Conservation (phyloP, 352 stramenopile genomes). For the Phytophthora pisi region DNA sequence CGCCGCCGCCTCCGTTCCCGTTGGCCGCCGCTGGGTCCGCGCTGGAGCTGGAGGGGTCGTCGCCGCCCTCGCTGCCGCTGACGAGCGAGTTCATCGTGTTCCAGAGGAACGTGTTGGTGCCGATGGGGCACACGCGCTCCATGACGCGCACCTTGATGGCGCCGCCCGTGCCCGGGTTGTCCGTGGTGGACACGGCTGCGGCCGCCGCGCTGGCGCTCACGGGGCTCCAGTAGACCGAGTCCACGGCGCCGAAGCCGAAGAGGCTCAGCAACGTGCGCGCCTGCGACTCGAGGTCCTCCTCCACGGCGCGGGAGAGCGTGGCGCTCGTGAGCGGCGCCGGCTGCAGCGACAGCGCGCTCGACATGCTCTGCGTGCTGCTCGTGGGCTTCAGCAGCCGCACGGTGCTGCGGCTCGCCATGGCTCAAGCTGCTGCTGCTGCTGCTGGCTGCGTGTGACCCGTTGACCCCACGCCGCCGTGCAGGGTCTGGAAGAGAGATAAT, state of each 20-base stretch:
- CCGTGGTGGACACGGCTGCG: constrained; percentile 20
- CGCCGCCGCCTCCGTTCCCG: constrained; percentile 14
- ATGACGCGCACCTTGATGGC: constrained; percentile 47
- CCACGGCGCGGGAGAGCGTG: constrained; percentile 35
- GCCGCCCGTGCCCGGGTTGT: constrained; percentile 26
- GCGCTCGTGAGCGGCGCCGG: constrained; percentile 40
- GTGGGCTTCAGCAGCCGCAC: constrained; percentile 39
- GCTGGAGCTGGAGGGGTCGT: constrained; percentile 13
- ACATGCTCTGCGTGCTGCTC: constrained; percentile 50
- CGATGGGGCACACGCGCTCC: constrained; percentile 71
- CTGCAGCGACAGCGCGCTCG: constrained; percentile 47
- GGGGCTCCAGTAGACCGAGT: constrained; percentile 68
- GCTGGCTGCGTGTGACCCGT: no score
- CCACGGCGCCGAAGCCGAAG: constrained; percentile 68
- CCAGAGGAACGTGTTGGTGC: constrained; percentile 65
- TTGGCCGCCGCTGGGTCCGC: constrained; percentile 20
- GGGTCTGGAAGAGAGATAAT: constrained; percentile 5
- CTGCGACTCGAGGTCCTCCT: constrained; percentile 69
- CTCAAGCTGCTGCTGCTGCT: not conserved
- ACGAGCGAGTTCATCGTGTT: constrained; percentile 58
- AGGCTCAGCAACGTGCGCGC: constrained; percentile 67
- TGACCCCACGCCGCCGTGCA: not conserved
- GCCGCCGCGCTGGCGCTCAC: constrained; percentile 41
- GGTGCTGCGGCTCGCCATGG: constrained; percentile 24
- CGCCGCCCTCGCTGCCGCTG: constrained; percentile 33